Percentiles rank a stretch among this genome's conserved stretches.
phyloP scores from a whole-genome alignment of 2,329 filamentous ascomycete species.

The Talaromyces sp. region DNA sequence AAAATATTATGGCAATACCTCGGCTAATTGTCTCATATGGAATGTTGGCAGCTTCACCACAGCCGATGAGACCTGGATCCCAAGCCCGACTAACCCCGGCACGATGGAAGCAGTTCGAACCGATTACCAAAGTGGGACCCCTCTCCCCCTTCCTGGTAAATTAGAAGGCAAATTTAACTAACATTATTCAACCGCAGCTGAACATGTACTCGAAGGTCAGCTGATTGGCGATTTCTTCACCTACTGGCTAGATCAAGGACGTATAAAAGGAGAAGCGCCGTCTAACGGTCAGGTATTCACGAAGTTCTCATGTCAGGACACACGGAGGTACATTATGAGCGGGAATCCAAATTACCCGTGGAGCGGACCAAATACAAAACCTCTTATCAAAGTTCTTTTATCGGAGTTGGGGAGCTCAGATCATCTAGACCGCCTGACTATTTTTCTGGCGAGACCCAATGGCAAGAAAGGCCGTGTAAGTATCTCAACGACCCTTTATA shows the following conservation, averaged over 20 bases:
- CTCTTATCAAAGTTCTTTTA: background rate
- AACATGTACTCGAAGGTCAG: slow-evolving; percentile 1
- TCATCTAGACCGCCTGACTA: background rate
- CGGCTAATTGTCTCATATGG: background rate
- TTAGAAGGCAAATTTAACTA: background rate
- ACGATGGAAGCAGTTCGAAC: background rate
- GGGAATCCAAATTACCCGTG: background rate
- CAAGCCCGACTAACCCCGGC: background rate
- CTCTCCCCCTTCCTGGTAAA: background rate
- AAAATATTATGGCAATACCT: background rate
- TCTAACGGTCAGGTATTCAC: background rate
- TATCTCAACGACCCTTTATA: background rate
- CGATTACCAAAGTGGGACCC: background rate
- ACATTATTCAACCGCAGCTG: background rate
- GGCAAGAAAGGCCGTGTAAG: background rate
- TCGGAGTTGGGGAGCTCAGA: background rate
- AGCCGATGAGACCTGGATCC: background rate
- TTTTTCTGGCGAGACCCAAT: background rate
- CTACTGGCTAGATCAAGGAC: background rate
- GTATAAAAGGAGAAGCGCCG: background rate
- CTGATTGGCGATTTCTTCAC: background rate
- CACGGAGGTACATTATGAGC: background rate
- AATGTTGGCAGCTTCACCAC: background rate
- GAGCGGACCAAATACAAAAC: background rate
- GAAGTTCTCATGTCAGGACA: background rate